Percentiles rank a stretch among this genome's conserved stretches.
Conservation (phyloP, 192 early-diverging fungal genomes). For the Entomortierella chlamydospora region DNA sequence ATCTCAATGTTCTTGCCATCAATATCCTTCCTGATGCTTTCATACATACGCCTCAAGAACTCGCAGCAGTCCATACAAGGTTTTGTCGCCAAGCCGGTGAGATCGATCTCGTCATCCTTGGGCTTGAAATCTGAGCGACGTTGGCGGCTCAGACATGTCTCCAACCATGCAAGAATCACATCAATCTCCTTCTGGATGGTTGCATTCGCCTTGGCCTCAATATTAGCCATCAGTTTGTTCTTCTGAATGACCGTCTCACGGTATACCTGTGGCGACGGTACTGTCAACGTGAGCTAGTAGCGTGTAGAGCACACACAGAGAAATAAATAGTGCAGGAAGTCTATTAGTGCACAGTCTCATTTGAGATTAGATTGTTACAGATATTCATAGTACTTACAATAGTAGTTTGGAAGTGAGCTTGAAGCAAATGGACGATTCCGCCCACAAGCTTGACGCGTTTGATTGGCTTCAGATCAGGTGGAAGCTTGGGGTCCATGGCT, state of each 20-base stretch:
- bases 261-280: conserved; percentile 78
- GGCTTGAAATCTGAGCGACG: conserved; percentile 92
- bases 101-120: conserved; percentile 85
- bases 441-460: conserved; percentile 72
- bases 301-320: conserved; percentile 12
- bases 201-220: conserved; percentile 86
- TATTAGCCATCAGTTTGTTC: conserved; percentile 86
- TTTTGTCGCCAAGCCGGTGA: conserved; percentile 79
- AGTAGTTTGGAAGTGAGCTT: conserved; percentile 83
- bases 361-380: too few relatives aligned
- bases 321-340: conserved; percentile 9
- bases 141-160: conserved; percentile 76
- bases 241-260: conserved; percentile 88
- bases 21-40: conserved; percentile 68
- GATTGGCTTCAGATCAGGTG: conserved; percentile 75
- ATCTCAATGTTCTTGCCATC: conserved; percentile 82
- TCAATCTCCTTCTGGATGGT: conserved; percentile 80
- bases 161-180: conserved; percentile 79
- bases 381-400: conserved; percentile 66
- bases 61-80: conserved; percentile 85
- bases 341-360: too few relatives aligned
- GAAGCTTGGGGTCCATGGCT: conserved; percentile 65
- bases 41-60: conserved; percentile 76
- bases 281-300: conserved; percentile 72
- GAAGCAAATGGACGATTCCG: conserved; percentile 79